Evolutionary conservation across 306 rosid species (phyloP), one percentile per base, ranked within the genome.

Genomic region (Gillenia trifoliata): DNA sequence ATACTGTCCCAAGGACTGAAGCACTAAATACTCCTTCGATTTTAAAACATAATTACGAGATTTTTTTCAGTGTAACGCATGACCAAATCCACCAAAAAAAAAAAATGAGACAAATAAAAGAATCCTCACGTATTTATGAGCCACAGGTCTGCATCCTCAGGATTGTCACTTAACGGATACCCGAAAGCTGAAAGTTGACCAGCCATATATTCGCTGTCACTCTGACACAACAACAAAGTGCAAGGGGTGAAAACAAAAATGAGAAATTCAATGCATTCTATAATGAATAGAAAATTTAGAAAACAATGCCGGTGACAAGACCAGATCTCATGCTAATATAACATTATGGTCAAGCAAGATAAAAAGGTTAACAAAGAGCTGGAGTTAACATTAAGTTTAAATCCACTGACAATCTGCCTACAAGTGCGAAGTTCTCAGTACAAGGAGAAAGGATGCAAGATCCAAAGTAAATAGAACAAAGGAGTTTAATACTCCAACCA

Each of bases 131-230:
- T 94, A 74, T 94, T 94, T 63, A 94, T 90, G 69, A 94, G 99
- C 99, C 99, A 94, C 45, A 94, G 86, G 78, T 94, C 96, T 72
- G 99, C 97, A 54, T 83, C 86, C 63, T 94, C 96, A 34, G 96
- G 96, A 82, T 83, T 78, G 74, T 90, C 97, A 64, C 81, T 88
- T 63, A 94, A 71, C 2, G 92, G 86, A 79, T 94, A 94, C 62
- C 99, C 99, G 75, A 90, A 92, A 50, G 97, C 91, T 38, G 93
- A 87, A 76, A 94, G 97, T 80, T 92, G 99, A 69, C 99, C 99
- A 70, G 97, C 96, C 99, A 94, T 94, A 68, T 94, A 92, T 80
- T 92, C 99, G 38, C 96, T 92, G 70, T 94, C 99, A 69, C 99
- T 94, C 97, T 94, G 92, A 60, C 17, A 43, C 23, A 74, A 17